Evolutionary conservation across 768 basidiomycete species (phyloP).

Genomic region (Clathrus columnatus): DNA sequence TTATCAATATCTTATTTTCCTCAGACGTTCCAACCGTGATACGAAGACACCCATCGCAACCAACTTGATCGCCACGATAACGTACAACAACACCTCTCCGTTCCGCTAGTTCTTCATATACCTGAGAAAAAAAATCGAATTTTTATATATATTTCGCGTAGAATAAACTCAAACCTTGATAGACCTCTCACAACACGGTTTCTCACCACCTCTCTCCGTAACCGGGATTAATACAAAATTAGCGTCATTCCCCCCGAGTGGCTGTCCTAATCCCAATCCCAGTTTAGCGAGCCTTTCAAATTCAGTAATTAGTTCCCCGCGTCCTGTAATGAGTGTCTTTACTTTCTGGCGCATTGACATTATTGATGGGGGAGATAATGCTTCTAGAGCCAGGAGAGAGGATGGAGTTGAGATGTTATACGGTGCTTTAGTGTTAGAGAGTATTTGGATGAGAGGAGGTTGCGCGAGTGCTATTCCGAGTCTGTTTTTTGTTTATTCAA

Average conservation of each 20-base stretch:
- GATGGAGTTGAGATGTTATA: slow-evolving; percentile 94
- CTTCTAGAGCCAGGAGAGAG: slow-evolving; percentile 69
- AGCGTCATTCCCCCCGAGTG: slow-evolving; percentile 77
- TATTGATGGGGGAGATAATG: slow-evolving; percentile 62
- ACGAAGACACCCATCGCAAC: slow-evolving; percentile 80
- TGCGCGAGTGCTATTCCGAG: slow-evolving; percentile 87
- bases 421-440: slow-evolving; percentile 93
- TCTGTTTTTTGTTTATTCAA: slow-evolving; percentile 32
- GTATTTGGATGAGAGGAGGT: slow-evolving; percentile 81
- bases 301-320: slow-evolving; percentile 40
- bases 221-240: slow-evolving; percentile 88
- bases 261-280: slow-evolving; percentile 48
- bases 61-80: slow-evolving; percentile 77
- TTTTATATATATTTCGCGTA: not conserved
- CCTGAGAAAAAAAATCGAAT: slow-evolving; percentile 27
- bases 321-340: slow-evolving; percentile 46
- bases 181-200: slow-evolving; percentile 54
- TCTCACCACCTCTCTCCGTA: slow-evolving; percentile 34
- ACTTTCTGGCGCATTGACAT: slow-evolving; percentile 58
- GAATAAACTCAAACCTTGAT: slow-evolving; percentile 16
- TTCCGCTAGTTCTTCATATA: slow-evolving; percentile 83
- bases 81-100: slow-evolving; percentile 81
- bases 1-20: slow-evolving; percentile 60
- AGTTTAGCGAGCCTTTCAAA: slow-evolving; percentile 35
- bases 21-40: slow-evolving; percentile 81